Conservation (phyloP, 1,284 basidiomycete species). For the Coniferiporia weirii region DNA sequence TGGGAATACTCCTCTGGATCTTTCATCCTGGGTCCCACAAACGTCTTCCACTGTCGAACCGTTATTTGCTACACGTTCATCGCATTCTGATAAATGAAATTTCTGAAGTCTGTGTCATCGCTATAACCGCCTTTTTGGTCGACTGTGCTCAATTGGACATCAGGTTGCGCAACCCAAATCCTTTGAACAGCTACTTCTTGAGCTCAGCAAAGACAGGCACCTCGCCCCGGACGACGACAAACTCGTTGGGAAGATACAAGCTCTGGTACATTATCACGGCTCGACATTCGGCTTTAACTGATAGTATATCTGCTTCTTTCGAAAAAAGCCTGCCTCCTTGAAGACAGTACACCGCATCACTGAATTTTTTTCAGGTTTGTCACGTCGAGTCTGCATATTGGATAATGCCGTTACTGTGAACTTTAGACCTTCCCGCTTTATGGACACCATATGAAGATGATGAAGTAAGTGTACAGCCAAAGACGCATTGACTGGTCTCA, state of each 20-base stretch:
- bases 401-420: not conserved
- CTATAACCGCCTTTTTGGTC: constrained; percentile 14
- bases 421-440: constrained; percentile 12
- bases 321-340: constrained; percentile 2
- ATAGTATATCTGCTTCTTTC: not conserved
- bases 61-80: constrained; percentile 58
- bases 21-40: constrained; percentile 47
- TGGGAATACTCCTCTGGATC: constrained; percentile 53
- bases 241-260: constrained; percentile 35
- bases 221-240: constrained; percentile 24
- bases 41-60: constrained; percentile 44
- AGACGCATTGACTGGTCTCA: not conserved
- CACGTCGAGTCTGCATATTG: not conserved
- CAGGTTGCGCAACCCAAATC: constrained; percentile 38
- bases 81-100: constrained; percentile 59
- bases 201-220: constrained; percentile 27
- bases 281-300: not conserved
- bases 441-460: constrained; percentile 14
- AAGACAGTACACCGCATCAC: not conserved
- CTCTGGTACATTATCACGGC: constrained; percentile 34
- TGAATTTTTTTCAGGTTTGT: constrained; percentile 38
- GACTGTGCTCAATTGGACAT: not conserved
- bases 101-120: constrained; percentile 34
- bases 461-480: not conserved
- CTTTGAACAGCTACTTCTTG: constrained; percentile 33